A percentile compares a stretch with the other conserved stretches of the same genome.
Evolutionary conservation across 2,329 filamentous ascomycete genomes (phyloP).

Genomic region (Grosmannia clavigera): DNA sequence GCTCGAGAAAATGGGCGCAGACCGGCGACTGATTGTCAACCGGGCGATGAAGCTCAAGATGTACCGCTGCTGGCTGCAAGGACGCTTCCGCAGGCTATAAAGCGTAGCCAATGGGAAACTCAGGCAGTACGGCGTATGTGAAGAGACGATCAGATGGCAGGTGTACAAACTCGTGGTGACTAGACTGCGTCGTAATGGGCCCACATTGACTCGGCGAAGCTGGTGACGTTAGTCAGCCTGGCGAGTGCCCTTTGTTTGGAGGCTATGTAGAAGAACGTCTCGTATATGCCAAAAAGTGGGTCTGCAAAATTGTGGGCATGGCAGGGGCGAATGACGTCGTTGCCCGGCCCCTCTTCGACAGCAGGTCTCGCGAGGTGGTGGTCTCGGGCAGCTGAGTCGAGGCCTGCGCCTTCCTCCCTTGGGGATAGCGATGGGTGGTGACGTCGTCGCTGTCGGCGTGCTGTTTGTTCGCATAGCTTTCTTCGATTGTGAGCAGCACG

Average conservation of each 20-base stretch:
- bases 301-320: neutral
- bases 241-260: neutral
- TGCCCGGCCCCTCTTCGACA: neutral
- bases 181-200: neutral
- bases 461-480: neutral
- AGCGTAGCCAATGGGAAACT: too few species aligned
- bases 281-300: neutral
- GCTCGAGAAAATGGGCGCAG: constrained; percentile 66
- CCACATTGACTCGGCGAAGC: neutral
- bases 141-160: neutral
- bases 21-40: constrained; percentile 85
- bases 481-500: too few species aligned
- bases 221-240: neutral
- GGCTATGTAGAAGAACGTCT: neutral
- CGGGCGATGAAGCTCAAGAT: constrained; percentile 85
- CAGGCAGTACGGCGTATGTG: too few species aligned
- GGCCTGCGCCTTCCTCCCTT: neutral
- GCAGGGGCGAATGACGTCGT: neutral
- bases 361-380: neutral
- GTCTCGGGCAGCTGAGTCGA: neutral
- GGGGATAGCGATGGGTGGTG: neutral
- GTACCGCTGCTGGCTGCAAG: constrained; percentile 96
- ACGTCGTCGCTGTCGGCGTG: neutral
- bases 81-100: constrained; percentile 60
- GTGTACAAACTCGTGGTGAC: too few species aligned